Conservation (phyloP, 257 asterid species). For the Ballota nigra region DNA sequence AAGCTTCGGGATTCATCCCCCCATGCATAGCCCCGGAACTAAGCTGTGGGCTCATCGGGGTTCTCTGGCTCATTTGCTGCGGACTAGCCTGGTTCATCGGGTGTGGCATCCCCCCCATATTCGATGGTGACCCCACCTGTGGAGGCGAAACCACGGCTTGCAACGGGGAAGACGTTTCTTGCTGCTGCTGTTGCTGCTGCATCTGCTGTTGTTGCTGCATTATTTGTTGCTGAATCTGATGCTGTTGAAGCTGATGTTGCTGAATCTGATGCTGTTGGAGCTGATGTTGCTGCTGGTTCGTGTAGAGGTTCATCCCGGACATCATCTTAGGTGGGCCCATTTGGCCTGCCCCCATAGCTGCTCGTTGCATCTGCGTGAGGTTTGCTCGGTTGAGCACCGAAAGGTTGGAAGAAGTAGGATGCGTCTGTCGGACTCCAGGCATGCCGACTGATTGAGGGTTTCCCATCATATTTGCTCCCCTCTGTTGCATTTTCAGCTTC, state of each 20-base stretch:
- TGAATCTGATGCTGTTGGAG: constrained; percentile 39
- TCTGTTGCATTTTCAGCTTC: constrained; percentile 54
- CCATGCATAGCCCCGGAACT: constrained; percentile 89
- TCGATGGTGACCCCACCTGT: constrained; percentile 85
- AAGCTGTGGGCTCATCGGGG: constrained; percentile 94
- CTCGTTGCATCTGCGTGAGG: constrained; percentile 67
- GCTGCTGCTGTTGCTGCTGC: constrained; percentile 45
- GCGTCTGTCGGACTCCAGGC: constrained; percentile 82
- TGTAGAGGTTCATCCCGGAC: constrained; percentile 59
- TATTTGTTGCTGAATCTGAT: constrained; percentile 40
- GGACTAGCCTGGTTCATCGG: constrained; percentile 83
- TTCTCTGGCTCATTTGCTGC: constrained; percentile 83
- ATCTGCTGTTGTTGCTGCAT: constrained; percentile 33
- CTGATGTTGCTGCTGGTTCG: constrained; percentile 53
- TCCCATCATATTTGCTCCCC: constrained; percentile 52
- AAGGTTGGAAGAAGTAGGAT: constrained; percentile 54
- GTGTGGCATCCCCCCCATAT: constrained; percentile 59
- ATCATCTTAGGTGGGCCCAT: constrained; percentile 91
- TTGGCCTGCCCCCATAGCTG: constrained; percentile 47
- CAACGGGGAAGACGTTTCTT: constrained; percentile 61
- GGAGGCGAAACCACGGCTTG: constrained; percentile 73
- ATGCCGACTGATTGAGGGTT: constrained; percentile 49
- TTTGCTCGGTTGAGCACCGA: constrained; percentile 71
- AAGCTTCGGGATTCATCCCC: constrained; percentile 68
- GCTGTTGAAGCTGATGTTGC: constrained; percentile 43